Evolutionary conservation across 1,284 basidiomycete species (phyloP).

Genomic region (Gomphus bonarii): DNA sequence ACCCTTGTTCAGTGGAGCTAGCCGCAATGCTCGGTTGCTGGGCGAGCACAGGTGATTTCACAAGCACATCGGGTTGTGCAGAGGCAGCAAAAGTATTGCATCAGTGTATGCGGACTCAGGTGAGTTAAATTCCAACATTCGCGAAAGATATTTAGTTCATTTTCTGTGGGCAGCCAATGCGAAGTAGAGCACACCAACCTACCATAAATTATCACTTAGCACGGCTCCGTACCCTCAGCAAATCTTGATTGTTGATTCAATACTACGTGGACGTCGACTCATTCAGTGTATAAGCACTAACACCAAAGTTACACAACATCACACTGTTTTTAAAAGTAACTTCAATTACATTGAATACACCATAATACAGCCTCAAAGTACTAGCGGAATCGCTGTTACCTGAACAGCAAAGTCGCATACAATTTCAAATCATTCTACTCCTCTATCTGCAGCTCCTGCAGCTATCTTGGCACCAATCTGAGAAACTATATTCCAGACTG

Average conservation of each 20-base stretch:
- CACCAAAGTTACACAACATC: neutral
- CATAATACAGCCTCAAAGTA: neutral
- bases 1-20: slow-evolving; percentile 69
- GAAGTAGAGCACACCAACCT: slow-evolving; percentile 52
- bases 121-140: slow-evolving; percentile 30
- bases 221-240: slow-evolving; percentile 41
- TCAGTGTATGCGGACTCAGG: slow-evolving; percentile 81
- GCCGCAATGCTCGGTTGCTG: slow-evolving; percentile 84
- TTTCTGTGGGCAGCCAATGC: slow-evolving; percentile 39
- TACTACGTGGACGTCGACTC: neutral
- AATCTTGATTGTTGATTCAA: neutral
- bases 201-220: slow-evolving; percentile 83
- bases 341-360: neutral
- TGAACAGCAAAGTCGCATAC: neutral
- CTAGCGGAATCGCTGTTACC: neutral
- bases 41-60: slow-evolving; percentile 73
- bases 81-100: slow-evolving; percentile 60
- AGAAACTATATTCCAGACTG: slow-evolving; percentile 47
- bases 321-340: neutral
- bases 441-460: slow-evolving; percentile 12
- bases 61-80: slow-evolving; percentile 51
- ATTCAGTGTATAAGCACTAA: neutral
- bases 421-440: neutral
- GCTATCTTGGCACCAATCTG: slow-evolving; percentile 48
- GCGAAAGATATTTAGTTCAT: neutral